phyloP scores from a whole-genome alignment of 2,329 filamentous ascomycete genomes.

The Cercospora janseana region DNA sequence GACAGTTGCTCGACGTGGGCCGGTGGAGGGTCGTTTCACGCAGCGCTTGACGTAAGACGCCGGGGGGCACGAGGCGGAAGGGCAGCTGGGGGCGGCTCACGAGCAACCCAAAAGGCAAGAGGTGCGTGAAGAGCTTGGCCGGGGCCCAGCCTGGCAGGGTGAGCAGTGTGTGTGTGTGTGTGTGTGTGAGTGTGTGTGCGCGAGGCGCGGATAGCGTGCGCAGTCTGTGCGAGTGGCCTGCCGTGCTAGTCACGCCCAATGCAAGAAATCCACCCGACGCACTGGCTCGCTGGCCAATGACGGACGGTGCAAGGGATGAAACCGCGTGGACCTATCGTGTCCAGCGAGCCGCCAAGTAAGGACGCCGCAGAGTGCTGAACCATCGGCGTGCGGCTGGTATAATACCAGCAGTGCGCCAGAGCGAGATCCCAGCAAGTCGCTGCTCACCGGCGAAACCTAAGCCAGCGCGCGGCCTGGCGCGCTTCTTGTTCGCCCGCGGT shows the following conservation, averaged over 20 bases:
- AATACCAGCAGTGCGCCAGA: background rate
- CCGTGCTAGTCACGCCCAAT: conserved; percentile 19
- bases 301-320: conserved; percentile 37
- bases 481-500: conserved; percentile 20
- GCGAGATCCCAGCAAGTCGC: conserved; percentile 17
- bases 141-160: conserved; percentile 6
- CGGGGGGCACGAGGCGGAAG: conserved; percentile 28
- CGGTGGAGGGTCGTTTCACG: conserved; percentile 31
- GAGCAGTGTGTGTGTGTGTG: too few relatives aligned
- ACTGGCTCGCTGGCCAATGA: conserved; percentile 22
- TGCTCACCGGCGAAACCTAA: conserved; percentile 24
- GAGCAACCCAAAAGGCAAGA: conserved; percentile 11
- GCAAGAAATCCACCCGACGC: conserved; percentile 31
- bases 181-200: too few relatives aligned
- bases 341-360: conserved; percentile 30
- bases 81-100: conserved; percentile 22
- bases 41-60: conserved; percentile 32
- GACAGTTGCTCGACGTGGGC: conserved; percentile 21
- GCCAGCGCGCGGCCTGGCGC: conserved; percentile 23
- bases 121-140: conserved; percentile 19
- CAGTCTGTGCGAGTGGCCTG: conserved; percentile 11
- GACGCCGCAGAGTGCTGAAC: conserved; percentile 20
- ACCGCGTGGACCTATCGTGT: conserved; percentile 33
- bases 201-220: conserved; percentile 29
- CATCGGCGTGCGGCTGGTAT: conserved; percentile 21